A percentile compares a stretch with the other conserved stretches of the same genome.
phyloP scores from a whole-genome alignment of 139 green algal genomes.

The Tetraselmis striata region DNA sequence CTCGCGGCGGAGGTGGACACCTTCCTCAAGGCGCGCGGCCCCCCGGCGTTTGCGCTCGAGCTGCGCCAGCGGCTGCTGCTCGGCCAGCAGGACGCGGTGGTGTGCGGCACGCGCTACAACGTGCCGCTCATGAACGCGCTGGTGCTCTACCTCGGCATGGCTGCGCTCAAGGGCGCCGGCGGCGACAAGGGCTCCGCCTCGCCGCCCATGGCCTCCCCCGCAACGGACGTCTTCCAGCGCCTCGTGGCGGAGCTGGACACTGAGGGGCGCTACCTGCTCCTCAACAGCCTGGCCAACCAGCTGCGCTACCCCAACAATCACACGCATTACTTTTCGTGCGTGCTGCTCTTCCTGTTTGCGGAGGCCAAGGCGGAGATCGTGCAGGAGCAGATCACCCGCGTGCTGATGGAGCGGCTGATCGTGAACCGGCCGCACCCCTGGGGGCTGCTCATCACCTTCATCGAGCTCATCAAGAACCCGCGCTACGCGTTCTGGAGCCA shows the following conservation, averaged over 20 bases:
- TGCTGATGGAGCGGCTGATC: constrained; percentile 96
- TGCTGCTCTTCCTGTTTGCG: constrained; percentile 87
- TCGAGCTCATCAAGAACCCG: constrained; percentile 99
- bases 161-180: constrained; percentile 1
- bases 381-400: constrained; percentile 93
- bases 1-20: constrained; percentile 56
- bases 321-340: constrained; percentile 98
- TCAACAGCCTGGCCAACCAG: constrained; percentile 97
- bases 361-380: constrained; percentile 68
- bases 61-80: constrained; percentile 57
- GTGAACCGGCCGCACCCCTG: constrained; percentile 87
- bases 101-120: constrained; percentile 62
- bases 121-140: constrained; percentile 80
- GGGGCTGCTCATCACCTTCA: constrained; percentile 98
- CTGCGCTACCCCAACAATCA: constrained; percentile 97
- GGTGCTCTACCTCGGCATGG: constrained; percentile 86
- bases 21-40: constrained; percentile 38
- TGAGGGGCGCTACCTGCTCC: constrained; percentile 89
- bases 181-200: constrained; percentile 4
- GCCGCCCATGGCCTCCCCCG: constrained; percentile 33
- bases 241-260: constrained; percentile 75
- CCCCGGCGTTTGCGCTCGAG: constrained; percentile 44
- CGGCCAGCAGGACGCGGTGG: constrained; percentile 11
- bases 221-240: constrained; percentile 73
- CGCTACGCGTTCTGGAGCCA: constrained; percentile 96